A percentile compares a stretch with the other conserved stretches of the same genome.
Evolutionary conservation across 164 flowering plant species (phyloP).

Genomic region (Annona cherimola): DNA sequence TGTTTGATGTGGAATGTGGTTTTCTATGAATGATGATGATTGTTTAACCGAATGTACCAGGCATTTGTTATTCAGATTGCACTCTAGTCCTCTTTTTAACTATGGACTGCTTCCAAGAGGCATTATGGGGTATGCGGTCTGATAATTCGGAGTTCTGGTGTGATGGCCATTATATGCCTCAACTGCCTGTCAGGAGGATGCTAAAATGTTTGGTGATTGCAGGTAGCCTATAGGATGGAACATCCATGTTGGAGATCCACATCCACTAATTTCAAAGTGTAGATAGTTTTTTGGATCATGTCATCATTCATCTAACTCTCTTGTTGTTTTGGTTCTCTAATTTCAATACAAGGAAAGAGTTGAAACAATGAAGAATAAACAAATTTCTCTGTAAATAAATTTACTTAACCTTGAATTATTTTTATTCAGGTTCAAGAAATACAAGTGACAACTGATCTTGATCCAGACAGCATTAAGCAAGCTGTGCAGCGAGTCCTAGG

Average conservation of each 20-base stretch:
- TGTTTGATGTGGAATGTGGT: no score
- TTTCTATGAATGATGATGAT: neutral
- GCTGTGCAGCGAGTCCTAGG: slow-evolving; percentile 75
- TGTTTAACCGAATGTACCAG: neutral
- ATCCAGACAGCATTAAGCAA: slow-evolving; percentile 78
- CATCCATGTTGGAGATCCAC: no score
- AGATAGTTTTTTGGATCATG: no score
- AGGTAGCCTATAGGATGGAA: no score
- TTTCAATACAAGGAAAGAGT: neutral
- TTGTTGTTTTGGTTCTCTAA: neutral
- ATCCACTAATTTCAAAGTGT: no score
- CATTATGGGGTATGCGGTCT: neutral
- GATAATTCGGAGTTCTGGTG: neutral
- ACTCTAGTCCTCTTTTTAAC: neutral
- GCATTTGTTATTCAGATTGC: neutral
- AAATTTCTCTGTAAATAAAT: neutral
- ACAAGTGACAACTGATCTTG: slow-evolving; percentile 66
- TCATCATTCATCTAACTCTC: neutral
- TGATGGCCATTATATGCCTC: neutral
- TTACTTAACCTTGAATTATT: neutral
- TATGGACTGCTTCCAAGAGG: neutral
- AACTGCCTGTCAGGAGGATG: no score
- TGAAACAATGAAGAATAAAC: neutral
- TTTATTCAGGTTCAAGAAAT: slow-evolving; percentile 78
- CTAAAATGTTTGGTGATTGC: no score